Evolutionary conservation across 345 rosid species (phyloP).

Genomic region (Mangifera indica): DNA sequence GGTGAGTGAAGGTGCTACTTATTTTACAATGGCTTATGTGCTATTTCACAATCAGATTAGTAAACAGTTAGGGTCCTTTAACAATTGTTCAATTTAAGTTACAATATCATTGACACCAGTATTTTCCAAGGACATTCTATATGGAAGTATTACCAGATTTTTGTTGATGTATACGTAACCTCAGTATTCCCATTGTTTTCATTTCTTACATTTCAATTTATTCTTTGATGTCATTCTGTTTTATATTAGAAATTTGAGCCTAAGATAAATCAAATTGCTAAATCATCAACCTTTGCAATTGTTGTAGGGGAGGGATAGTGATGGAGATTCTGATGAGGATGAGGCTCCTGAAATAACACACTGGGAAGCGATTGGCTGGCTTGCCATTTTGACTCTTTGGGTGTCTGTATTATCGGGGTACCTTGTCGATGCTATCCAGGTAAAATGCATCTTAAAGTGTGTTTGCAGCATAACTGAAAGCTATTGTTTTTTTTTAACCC

Average conservation of each 20-base stretch:
- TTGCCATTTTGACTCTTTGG: conserved; percentile 76
- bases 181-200: not conserved
- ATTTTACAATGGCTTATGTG: not conserved
- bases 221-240: not conserved
- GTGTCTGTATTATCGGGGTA: conserved; percentile 81
- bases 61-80: not conserved
- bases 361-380: conserved; percentile 85
- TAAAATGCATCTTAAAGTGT: conserved; percentile 13
- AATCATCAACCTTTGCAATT: not conserved
- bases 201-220: not conserved
- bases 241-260: not conserved
- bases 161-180: not conserved
- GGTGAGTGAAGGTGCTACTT: not conserved
- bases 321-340: conserved; percentile 34
- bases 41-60: not conserved
- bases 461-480: not conserved
- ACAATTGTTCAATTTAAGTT: not conserved
- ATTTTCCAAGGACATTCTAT: not conserved
- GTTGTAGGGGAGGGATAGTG: conserved; percentile 27
- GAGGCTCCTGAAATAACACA: conserved; percentile 74
- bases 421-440: conserved; percentile 91
- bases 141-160: not conserved
- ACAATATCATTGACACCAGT: not conserved
- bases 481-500: no score
- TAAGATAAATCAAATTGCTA: not conserved